Percentiles rank a stretch among this genome's conserved stretches.
phyloP scores from a whole-genome alignment of 2,329 filamentous ascomycete genomes.

The Periglandula ipomoeae region DNA sequence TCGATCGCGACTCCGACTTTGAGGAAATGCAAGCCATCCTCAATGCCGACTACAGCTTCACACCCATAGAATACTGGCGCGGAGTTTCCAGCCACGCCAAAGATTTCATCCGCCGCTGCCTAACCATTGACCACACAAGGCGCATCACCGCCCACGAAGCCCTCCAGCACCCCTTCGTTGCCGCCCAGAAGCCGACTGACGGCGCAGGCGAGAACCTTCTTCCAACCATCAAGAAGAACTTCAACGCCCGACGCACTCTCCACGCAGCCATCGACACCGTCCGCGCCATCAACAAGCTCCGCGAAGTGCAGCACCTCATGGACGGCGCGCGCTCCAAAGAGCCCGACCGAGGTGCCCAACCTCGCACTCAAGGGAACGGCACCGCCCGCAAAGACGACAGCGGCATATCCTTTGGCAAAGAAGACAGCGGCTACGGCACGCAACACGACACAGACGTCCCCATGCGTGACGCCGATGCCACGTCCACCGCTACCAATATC shows the following conservation, averaged over 20 bases:
- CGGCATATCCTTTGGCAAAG: constrained; percentile 30
- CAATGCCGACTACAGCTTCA: constrained; percentile 92
- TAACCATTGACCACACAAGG: constrained; percentile 79
- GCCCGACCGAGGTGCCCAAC: constrained; percentile 29
- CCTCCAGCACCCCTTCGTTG: constrained; percentile 56
- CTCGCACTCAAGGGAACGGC: constrained; percentile 8
- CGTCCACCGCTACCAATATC: constrained; percentile 22
- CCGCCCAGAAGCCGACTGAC: constrained; percentile 38
- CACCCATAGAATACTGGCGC: constrained; percentile 91
- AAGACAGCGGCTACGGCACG: constrained; percentile 43
- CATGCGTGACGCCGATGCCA: constrained; percentile 37
- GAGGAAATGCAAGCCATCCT: constrained; percentile 99
- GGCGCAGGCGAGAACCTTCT: constrained; percentile 52
- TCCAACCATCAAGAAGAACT: constrained; percentile 65
- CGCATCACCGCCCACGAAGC: constrained; percentile 88
- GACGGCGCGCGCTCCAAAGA: constrained; percentile 47
- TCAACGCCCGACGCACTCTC: constrained; percentile 59
- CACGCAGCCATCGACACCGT: constrained; percentile 65
- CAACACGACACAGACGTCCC: constrained; percentile 32
- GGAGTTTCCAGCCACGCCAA: constrained; percentile 79
- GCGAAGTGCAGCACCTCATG: constrained; percentile 50
- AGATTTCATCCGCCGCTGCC: constrained; percentile 84
- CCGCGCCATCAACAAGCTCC: constrained; percentile 60
- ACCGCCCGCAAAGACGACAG: constrained; percentile 33
- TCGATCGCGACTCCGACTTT: constrained; percentile 93